Base-by-base conservation (phyloP, 2,329 filamentous ascomycete genomes). In the Phaeosphaeriaceae sp. region DNA sequence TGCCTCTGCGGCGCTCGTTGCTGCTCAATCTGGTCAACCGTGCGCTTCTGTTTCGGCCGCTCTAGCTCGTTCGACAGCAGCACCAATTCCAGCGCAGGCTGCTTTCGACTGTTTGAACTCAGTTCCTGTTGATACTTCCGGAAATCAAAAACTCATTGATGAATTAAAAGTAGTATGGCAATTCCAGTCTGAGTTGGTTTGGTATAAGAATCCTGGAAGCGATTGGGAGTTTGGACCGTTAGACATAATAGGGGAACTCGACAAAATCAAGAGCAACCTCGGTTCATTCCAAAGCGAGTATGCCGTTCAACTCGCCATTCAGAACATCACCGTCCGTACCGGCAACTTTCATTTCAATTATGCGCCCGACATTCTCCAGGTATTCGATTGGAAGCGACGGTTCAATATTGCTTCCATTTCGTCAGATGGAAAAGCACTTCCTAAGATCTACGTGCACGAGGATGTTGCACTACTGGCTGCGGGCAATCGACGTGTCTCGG, bases 121-220 rank as follows among this genome's bases (percentile, higher is more conserved):
- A 2, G 68, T 73, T 16, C 70, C 71, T 0, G 60, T 73, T 4
- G 60, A 70, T 26, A 54, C 55, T 8, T 38, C 58, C 9, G 63
- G 60, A 8, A 60, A 67, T 40, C 29, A 46, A 1, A 36, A 58
- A 6, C 66, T 71, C 35, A 60, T 74, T 34, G 54, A 64, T 3
- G 65, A 72, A 30, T 45, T 72, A 2, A 67, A 67, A 34, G 28
- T 52, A 8, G 57, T 72, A 12, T 58, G 71, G 50, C 55, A 71
- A 30, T 75, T 71, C 38, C 71, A 76, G 29, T 72, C 67, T n/a
- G 67, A 69, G 7, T 43, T 73, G 11, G 58, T 50, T 4, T 74
- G 71, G 48, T 57, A 73, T 20, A 69, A 73, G 43, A 62, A 68
- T 29, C 65, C 70, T 12, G 70, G 68, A 13, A 34, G 55, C 16